phyloP scores from a whole-genome alignment of 176 grass and related monocot genomes.

The Rhynchospora breviuscula region DNA sequence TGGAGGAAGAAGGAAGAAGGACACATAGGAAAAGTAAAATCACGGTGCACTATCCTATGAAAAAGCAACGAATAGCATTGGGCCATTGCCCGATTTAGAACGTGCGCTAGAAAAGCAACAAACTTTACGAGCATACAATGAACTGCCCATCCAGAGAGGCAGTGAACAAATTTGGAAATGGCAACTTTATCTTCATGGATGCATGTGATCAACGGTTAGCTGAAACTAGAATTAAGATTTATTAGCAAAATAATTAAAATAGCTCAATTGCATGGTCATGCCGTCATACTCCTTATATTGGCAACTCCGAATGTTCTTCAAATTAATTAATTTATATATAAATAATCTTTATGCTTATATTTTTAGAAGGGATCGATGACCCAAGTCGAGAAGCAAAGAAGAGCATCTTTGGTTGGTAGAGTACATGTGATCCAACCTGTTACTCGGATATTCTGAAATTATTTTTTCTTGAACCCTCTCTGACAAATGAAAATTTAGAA shows the following conservation, averaged over 20 bases:
- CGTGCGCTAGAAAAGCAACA: too few relatives aligned
- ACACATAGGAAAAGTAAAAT: too few relatives aligned
- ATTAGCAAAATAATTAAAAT: not conserved
- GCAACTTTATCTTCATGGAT: not conserved
- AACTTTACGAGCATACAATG: too few relatives aligned
- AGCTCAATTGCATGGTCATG: not conserved
- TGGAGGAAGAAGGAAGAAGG: too few relatives aligned
- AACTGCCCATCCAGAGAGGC: not conserved
- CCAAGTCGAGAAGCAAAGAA: slow-evolving; percentile 3
- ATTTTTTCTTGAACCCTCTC: not conserved
- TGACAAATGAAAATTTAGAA: not conserved
- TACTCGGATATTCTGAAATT: not conserved
- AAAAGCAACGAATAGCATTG: too few relatives aligned
- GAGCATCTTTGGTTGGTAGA: slow-evolving; percentile 22
- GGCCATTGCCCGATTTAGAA: too few relatives aligned
- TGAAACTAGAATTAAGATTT: not conserved
- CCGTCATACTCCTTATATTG: not conserved
- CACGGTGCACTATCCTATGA: too few relatives aligned
- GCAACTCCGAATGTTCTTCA: not conserved
- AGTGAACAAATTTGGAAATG: too few relatives aligned
- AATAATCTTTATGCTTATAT: not conserved
- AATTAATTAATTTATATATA: not conserved
- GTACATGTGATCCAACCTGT: slow-evolving; percentile 16
- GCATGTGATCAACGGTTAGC: not conserved
- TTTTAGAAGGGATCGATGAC: not conserved